Base-by-base conservation (phyloP, 495 filamentous ascomycete species). In the Hypoxylon perforatum region DNA sequence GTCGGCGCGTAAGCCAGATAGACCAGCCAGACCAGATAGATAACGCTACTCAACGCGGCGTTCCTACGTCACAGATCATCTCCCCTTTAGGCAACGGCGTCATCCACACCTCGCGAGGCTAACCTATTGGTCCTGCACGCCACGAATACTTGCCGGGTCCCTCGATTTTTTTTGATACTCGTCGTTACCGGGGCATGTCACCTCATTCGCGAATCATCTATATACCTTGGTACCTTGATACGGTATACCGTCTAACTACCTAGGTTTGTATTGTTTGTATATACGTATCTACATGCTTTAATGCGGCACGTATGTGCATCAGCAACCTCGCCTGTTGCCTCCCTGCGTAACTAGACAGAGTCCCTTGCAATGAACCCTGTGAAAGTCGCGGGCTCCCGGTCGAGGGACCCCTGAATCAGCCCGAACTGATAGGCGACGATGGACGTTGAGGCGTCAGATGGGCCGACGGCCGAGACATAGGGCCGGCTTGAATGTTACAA, bases 31-130 rank as follows among this genome's bases (percentile, higher is more conserved):
- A n/a, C n/a, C n/a, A n/a, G n/a, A 54, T 52, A 60, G 65, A 69
- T 69, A 61, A 21, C 60, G 52, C 44, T 63, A 51, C 54, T 63
- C 57, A 61, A 58, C 60, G 60, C 66, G 60, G 66, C 56, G 60
- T 12, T 41, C 41, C 39, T 60, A 50, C 45, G 51, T 56, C 28
- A 52, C 51, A 36, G 66, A 69, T 69, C 60, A 39, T 64, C 51
- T 61, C 66, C 61, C 28, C 12, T 56, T 69, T 61, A 18, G 56
- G 60, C 9, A 41, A 17, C 60, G 41, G 52, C 56, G 46, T 61
- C 66, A 60, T 69, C 41, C 55, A 63, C 55, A 64, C 65, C 65
- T 63, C 44, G 44, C 50, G 39, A 69, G 65, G 65, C 65, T 69
- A 69, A 56, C 15, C 44, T 56, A 19, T n/a, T 39, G 25, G 51